Conservation (phyloP, 1,139 yeast genomes). For the Lodderomyces margitis region DNA sequence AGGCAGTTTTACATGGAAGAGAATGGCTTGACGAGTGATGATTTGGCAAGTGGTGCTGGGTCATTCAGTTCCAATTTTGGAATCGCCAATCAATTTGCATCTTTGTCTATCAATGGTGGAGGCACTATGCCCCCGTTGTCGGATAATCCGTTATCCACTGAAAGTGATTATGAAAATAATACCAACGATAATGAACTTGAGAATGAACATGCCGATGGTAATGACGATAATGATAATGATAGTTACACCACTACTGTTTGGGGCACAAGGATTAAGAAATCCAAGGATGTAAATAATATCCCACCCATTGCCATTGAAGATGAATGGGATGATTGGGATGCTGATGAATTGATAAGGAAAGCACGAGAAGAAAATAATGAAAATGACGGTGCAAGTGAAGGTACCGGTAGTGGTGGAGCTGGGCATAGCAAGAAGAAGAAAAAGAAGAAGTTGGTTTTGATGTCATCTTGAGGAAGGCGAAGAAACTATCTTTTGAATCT, state of each 20-base stretch:
- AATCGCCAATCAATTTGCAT: slow-evolving; percentile 22
- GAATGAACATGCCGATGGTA: slow-evolving; percentile 3
- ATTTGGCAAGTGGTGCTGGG: background rate
- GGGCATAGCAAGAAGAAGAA: slow-evolving; percentile 34
- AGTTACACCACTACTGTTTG: slow-evolving; percentile 49
- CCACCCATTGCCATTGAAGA: slow-evolving; percentile 17
- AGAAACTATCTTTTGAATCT: background rate
- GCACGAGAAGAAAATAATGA: slow-evolving; percentile 45
- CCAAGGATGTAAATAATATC: slow-evolving; percentile 21
- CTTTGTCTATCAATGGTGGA: slow-evolving; percentile 32
- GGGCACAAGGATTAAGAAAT: slow-evolving; percentile 57
- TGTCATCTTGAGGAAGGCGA: slow-evolving; percentile 18
- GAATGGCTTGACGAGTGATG: slow-evolving; percentile 30
- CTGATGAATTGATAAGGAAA: slow-evolving; percentile 49
- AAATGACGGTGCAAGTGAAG: slow-evolving; percentile 13
- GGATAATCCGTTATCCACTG: slow-evolving; percentile 6
- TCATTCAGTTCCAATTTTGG: slow-evolving; percentile 11
- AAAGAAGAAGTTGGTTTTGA: slow-evolving; percentile 31
- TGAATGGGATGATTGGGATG: slow-evolving; percentile 42
- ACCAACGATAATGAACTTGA: background rate
- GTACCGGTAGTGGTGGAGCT: slow-evolving; percentile 23
- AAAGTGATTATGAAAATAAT: slow-evolving; percentile 4
- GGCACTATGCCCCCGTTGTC: slow-evolving; percentile 10
- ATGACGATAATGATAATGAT: slow-evolving; percentile 6
- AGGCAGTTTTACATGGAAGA: slow-evolving; percentile 58